Evolutionary conservation across 805 yeast genomes (phyloP).

Genomic region (Wickerhamomyces silvicola): DNA sequence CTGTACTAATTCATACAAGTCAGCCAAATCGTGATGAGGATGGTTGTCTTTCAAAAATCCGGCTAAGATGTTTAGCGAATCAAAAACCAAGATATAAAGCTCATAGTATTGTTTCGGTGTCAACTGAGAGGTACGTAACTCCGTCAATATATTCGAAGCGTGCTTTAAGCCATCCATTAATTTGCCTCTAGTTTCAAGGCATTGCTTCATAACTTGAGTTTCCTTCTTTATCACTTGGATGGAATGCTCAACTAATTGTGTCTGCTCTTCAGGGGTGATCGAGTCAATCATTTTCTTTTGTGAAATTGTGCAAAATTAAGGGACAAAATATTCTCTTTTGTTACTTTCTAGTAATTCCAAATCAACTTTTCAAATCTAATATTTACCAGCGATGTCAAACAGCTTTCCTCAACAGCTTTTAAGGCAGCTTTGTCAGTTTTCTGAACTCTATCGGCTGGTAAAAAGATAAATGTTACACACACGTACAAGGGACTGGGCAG

Average conservation of each 20-base stretch:
- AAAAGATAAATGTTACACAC: too few relatives aligned
- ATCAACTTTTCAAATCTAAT: too few relatives aligned
- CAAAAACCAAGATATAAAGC: constrained; percentile 76
- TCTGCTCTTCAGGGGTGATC: constrained; percentile 22
- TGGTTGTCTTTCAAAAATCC: constrained; percentile 61
- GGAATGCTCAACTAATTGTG: constrained; percentile 35
- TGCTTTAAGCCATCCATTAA: constrained; percentile 86
- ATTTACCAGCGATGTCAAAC: too few relatives aligned
- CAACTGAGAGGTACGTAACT: constrained; percentile 66
- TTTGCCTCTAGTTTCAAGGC: constrained; percentile 59
- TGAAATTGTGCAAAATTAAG: too few relatives aligned
- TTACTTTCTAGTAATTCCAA: too few relatives aligned
- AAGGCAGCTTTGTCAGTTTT: too few relatives aligned
- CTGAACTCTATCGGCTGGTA: too few relatives aligned
- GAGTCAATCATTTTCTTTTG: too few relatives aligned
- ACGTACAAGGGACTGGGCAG: too few relatives aligned
- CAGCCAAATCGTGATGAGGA: constrained; percentile 70
- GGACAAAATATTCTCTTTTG: too few relatives aligned
- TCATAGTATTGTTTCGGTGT: constrained; percentile 93
- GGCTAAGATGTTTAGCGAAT: constrained; percentile 67
- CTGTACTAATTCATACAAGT: constrained; percentile 89
- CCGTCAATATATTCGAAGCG: constrained; percentile 75
- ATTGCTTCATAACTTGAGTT: constrained; percentile 66
- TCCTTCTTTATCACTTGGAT: constrained; percentile 57
- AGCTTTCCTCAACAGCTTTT: too few relatives aligned